Conservation (phyloP, 208 protist genomes). For the Herpetomonas tarakana region DNA sequence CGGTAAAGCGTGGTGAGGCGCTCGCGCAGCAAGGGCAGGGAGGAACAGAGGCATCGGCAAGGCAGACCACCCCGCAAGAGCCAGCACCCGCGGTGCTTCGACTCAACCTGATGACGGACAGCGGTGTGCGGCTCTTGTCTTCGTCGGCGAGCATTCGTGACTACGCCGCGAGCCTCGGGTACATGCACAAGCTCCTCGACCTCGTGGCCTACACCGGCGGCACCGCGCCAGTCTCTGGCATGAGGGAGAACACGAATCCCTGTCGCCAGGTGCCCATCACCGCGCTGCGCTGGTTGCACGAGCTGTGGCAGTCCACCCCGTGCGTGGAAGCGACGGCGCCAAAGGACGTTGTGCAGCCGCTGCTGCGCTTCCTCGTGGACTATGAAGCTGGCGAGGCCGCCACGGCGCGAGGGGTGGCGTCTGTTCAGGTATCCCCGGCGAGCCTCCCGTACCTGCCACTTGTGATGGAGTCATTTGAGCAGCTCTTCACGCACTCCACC, state of each 20-base stretch:
- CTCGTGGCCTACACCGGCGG: constrained; percentile 17
- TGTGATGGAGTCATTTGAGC: constrained; percentile 51
- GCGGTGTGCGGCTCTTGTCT: constrained; percentile 40
- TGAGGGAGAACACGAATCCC: constrained; percentile 5
- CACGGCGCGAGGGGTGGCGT: background rate
- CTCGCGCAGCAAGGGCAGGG: too few species aligned
- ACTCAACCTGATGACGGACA: constrained; percentile 49
- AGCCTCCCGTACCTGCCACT: constrained; percentile 14
- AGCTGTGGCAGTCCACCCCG: constrained; percentile 42
- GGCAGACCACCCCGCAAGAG: background rate
- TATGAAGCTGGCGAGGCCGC: background rate
- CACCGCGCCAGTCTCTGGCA: background rate
- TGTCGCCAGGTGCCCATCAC: constrained; percentile 1
- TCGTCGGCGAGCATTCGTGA: constrained; percentile 47
- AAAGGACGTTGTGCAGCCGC: constrained; percentile 34
- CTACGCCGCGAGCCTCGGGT: constrained; percentile 64
- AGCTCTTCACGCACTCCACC: constrained; percentile 32
- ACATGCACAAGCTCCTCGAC: constrained; percentile 55
- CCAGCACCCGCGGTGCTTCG: constrained; percentile 2
- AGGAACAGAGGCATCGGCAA: too few species aligned
- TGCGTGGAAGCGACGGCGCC: constrained; percentile 58
- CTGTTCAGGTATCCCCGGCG: background rate
- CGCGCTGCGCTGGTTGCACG: constrained; percentile 55
- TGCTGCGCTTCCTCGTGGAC: constrained; percentile 30
- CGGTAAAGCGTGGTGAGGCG: background rate